Evolutionary conservation across 306 rosid species (phyloP).

Genomic region (Alnus glutinosa): DNA sequence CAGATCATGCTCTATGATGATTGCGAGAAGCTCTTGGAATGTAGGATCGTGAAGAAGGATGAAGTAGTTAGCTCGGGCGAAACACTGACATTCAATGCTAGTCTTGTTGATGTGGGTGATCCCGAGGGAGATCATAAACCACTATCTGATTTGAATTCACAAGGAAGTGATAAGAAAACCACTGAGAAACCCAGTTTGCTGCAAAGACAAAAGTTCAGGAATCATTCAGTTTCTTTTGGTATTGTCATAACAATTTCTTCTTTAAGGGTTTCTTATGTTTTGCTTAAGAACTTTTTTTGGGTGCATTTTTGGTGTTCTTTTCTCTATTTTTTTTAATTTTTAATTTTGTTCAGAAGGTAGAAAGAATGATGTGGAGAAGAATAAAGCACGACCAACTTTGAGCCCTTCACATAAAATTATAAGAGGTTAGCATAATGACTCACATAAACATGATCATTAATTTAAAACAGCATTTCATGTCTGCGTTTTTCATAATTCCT

Average conservation of each 20-base stretch:
- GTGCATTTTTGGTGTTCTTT: neutral
- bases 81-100: slow-evolving; percentile 44
- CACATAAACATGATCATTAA: slow-evolving; percentile 1
- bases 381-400: slow-evolving; percentile 32
- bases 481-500: slow-evolving; percentile 10
- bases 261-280: neutral
- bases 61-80: slow-evolving; percentile 60
- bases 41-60: slow-evolving; percentile 62
- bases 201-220: slow-evolving; percentile 7
- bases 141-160: slow-evolving; percentile 33
- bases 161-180: slow-evolving; percentile 22
- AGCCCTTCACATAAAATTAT: slow-evolving; percentile 84
- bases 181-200: slow-evolving; percentile 13
- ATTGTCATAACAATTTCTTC: neutral
- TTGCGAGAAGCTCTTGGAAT: slow-evolving; percentile 63
- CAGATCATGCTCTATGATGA: slow-evolving; percentile 71
- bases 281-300: neutral
- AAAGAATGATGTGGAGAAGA: slow-evolving; percentile 35
- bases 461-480: neutral
- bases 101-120: slow-evolving; percentile 57
- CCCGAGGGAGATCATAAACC: slow-evolving; percentile 44
- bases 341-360: slow-evolving; percentile 13
- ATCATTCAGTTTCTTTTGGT: slow-evolving; percentile 17
- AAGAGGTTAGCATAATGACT: slow-evolving; percentile 48
- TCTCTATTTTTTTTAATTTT: neutral